Base-by-base conservation (phyloP, 306 rosid genomes). In the Cicer yamashitae region DNA sequence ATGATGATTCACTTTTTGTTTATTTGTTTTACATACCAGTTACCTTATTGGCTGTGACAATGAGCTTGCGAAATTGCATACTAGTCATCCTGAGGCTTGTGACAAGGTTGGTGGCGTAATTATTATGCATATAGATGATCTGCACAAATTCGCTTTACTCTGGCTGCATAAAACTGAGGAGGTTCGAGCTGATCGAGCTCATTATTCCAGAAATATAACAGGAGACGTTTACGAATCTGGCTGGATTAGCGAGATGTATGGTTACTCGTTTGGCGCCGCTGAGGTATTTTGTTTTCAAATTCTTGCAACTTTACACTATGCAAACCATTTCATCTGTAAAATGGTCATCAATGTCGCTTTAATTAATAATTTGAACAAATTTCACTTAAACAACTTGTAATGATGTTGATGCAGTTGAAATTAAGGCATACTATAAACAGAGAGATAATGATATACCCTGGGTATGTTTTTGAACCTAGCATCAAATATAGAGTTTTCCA, bases 401-500 rank as follows among this genome's bases (percentile, higher is more conserved):
- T 59, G 10, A 48, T 63, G 38, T 81, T 45, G 22, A 22, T 88
- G 89, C 94, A 93, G 98, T 58, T 93, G 85, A 84, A 91, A 71
- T 67, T 93, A 66, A 86, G 87, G 86, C 98, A 93, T 81, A 68
- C 78, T 22, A 80, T 86, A 74, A 88, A 73, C 73, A 71, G 43
- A 10, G 85, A 89, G 81, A 93, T 93, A 77, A 64, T 93, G 79
- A 66, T 91, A 84, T 91, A 93, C 80, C 98, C 98, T 0, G 98
- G 98, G 64, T 93, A 91, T 82, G 81, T 68, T 84, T 97, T 96
- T 59, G 82, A 73, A 74, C 86, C 90, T 7, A 96, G 92, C 76
- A 82, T 93, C 80, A 81, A 73, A 30, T 93, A 91, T 65, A 84
- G 97, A 89, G 94, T 91, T 73, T 93, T 93, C 77, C 98, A 93